These are phyloP conservation scores for Durusdinium trenchii DNA, from an alignment of 73 alveolate genomes.

Conservation along the genomic window DNA sequence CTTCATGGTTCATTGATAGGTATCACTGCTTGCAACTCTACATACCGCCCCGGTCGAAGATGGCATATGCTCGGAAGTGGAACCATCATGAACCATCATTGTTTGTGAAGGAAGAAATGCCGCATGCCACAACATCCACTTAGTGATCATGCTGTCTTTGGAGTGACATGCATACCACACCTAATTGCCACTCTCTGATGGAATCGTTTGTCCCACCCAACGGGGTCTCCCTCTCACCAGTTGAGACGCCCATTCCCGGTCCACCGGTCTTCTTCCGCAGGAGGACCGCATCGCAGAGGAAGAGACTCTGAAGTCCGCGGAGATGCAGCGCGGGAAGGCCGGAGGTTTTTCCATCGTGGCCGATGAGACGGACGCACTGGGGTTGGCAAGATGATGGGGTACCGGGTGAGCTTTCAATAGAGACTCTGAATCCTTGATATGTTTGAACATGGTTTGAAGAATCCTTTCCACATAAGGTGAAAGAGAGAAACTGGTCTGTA, in stretches of 20 bases:
- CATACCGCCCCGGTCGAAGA: too few species aligned
- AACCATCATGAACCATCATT: background rate
- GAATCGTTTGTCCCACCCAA: background rate
- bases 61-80: too few species aligned
- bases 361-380: background rate
- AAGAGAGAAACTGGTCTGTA: background rate
- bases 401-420: background rate
- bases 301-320: conserved; percentile 71
- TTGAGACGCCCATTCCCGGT: background rate
- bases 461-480: background rate
- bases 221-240: background rate
- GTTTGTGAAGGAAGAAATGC: background rate
- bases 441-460: background rate
- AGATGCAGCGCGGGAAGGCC: conserved; percentile 80
- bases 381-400: background rate
- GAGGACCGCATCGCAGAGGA: conserved; percentile 89
- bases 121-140: background rate
- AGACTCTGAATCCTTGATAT: background rate
- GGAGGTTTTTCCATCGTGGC: background rate
- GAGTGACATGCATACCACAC: background rate
- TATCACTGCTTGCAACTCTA: too few species aligned
- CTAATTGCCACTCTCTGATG: background rate
- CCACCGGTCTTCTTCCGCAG: background rate
- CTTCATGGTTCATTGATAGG: too few species aligned
- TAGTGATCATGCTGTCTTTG: background rate